These are phyloP conservation scores for Botrytis aclada DNA, from an alignment of 2,329 filamentous ascomycete species.

Conservation along the genomic window DNA sequence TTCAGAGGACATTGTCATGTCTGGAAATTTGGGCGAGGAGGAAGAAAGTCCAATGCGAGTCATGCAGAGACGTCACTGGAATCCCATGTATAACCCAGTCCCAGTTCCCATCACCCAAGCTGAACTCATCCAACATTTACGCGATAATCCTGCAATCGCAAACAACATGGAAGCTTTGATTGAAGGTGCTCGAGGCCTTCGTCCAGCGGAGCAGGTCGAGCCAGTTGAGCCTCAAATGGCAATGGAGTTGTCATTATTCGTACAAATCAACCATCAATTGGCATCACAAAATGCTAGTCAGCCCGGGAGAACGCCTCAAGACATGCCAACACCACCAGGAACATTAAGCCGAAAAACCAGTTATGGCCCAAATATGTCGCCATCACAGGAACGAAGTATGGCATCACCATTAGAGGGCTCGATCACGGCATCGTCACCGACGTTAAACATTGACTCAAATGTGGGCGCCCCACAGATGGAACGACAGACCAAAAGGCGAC, in stretches of 20 bases:
- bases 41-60: slow-evolving; percentile 35
- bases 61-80: slow-evolving; percentile 63
- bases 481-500: neutral
- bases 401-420: neutral
- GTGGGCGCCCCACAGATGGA: neutral
- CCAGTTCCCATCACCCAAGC: slow-evolving; percentile 19
- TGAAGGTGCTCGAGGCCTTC: neutral
- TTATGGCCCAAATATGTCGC: neutral
- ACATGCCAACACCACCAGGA: neutral
- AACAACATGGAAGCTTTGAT: neutral
- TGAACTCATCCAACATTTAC: neutral
- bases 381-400: neutral
- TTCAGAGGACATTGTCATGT: slow-evolving; percentile 80
- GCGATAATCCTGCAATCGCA: neutral
- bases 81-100: slow-evolving; percentile 47
- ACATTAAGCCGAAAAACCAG: neutral
- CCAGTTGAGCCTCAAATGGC: neutral
- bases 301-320: neutral
- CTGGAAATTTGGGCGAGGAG: slow-evolving; percentile 96
- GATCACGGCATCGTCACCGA: neutral
- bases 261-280: neutral
- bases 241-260: neutral
- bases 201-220: neutral
- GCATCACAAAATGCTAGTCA: too few species aligned
- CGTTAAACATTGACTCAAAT: too few species aligned